Conservation (phyloP, 208 protist genomes). For the Acanthamoeba lenticulata region DNA sequence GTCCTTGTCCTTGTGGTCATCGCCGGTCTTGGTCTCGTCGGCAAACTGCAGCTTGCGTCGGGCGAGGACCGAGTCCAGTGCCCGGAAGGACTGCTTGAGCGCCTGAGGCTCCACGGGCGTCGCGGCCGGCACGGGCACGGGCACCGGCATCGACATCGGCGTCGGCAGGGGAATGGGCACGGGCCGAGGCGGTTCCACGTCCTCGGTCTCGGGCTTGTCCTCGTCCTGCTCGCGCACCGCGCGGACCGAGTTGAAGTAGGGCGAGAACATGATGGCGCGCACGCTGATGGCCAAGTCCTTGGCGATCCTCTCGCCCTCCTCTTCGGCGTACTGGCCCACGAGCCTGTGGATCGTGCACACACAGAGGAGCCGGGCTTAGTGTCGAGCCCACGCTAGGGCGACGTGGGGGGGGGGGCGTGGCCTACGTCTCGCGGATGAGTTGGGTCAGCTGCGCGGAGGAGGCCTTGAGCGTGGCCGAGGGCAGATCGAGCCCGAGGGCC, state of each 20-base stretch:
- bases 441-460: not conserved
- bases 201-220: not conserved
- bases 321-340: not conserved
- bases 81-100: not conserved
- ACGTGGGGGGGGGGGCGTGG: too few relatives aligned
- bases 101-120: too few relatives aligned
- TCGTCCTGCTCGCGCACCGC: not conserved
- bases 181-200: too few relatives aligned
- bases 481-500: not conserved
- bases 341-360: not conserved
- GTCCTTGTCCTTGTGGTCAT: not conserved
- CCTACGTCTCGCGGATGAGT: conserved; percentile 3
- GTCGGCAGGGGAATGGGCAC: too few relatives aligned
- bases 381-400: too few relatives aligned
- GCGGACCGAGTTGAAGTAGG: not conserved
- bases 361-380: too few relatives aligned
- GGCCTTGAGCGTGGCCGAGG: not conserved
- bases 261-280: not conserved
- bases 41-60: not conserved
- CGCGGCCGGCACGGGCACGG: too few relatives aligned
- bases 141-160: not conserved
- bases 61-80: not conserved
- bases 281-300: not conserved
- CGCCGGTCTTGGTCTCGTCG: not conserved
- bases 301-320: not conserved